Conservation (phyloP, 23 red algal genomes). For the Gracilaria domingensis region DNA sequence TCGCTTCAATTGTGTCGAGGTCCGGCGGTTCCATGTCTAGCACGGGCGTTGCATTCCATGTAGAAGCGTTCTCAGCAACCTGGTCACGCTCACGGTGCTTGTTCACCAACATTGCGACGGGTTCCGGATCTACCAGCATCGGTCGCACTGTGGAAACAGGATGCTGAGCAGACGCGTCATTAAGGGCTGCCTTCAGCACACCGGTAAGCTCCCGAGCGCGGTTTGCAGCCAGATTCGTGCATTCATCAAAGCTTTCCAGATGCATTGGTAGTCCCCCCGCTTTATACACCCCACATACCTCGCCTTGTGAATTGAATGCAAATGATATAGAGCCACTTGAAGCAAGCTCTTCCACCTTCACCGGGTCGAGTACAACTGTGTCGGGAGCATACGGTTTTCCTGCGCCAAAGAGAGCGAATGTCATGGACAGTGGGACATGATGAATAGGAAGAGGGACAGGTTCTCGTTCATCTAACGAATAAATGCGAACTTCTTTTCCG, state of each 20-base stretch:
- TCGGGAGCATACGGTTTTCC: constrained; percentile 21
- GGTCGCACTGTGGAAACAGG: constrained; percentile 51
- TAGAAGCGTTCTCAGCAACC: neutral
- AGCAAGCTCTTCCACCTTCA: constrained; percentile 70
- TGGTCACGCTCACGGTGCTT: neutral
- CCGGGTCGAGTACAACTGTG: constrained; percentile 72
- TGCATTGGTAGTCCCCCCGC: constrained; percentile 72
- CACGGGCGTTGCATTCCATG: constrained; percentile 63
- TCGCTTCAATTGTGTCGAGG: constrained; percentile 3
- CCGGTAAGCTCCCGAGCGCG: constrained; percentile 42
- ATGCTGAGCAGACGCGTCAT: constrained; percentile 56
- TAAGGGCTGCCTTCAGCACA: constrained; percentile 25
- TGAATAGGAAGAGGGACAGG: constrained; percentile 76
- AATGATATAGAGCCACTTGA: constrained; percentile 70
- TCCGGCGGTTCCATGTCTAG: constrained; percentile 31
- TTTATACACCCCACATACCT: constrained; percentile 89
- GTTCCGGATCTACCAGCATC: constrained; percentile 57
- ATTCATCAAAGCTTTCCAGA: constrained; percentile 21
- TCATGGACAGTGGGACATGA: constrained; percentile 71
- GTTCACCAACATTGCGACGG: constrained; percentile 18
- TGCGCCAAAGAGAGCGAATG: constrained; percentile 82
- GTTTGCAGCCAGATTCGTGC: constrained; percentile 28
- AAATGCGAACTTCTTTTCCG: constrained; percentile 73
- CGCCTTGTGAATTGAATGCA: constrained; percentile 81
- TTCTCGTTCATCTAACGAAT: constrained; percentile 75